These are phyloP conservation scores for Talaromyces wortmannii DNA, from an alignment of 495 filamentous ascomycete genomes.

Conservation along the genomic window DNA sequence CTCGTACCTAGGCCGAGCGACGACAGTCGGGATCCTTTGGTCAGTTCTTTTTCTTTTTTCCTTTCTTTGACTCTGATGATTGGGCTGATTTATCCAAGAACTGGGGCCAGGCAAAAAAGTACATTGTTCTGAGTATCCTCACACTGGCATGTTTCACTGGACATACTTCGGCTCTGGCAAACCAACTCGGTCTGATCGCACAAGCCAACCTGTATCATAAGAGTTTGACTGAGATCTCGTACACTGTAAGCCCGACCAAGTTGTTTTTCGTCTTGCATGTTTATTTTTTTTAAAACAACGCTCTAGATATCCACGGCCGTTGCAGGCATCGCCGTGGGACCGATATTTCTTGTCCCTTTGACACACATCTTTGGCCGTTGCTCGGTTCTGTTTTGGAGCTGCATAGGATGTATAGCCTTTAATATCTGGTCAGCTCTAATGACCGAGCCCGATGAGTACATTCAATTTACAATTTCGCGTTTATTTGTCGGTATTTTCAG, in stretches of 20 bases:
- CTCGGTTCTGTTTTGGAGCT: slow-evolving; percentile 22
- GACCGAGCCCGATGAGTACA: slow-evolving; percentile 20
- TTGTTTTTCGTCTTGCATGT: background rate
- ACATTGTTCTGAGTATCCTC: slow-evolving; percentile 6
- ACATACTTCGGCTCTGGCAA: slow-evolving; percentile 2
- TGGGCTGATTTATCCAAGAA: background rate
- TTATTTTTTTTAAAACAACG: background rate
- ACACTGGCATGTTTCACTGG: slow-evolving; percentile 8
- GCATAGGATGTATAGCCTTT: slow-evolving; percentile 12
- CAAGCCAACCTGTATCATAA: slow-evolving; percentile 24
- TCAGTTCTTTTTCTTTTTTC: slow-evolving; percentile 8
- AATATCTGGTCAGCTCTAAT: slow-evolving; percentile 21
- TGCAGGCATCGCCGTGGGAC: slow-evolving; percentile 19
- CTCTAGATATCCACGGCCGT: slow-evolving; percentile 12
- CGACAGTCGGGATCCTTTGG: slow-evolving; percentile 12
- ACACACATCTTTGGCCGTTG: slow-evolving; percentile 14
- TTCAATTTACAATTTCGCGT: slow-evolving; percentile 25
- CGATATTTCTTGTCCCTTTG: slow-evolving; percentile 19
- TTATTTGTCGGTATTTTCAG: slow-evolving; percentile 20
- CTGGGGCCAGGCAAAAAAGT: slow-evolving; percentile 7
- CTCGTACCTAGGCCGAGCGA: slow-evolving; percentile 14
- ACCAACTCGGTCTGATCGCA: slow-evolving; percentile 16
- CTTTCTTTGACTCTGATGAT: background rate
- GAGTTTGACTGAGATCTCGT: slow-evolving; percentile 20
- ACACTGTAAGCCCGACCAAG: slow-evolving; percentile 15